A percentile compares a stretch with the other conserved stretches of the same genome.
Conservation (phyloP, 495 filamentous ascomycete species). For the Aspergillus nanangensis region DNA sequence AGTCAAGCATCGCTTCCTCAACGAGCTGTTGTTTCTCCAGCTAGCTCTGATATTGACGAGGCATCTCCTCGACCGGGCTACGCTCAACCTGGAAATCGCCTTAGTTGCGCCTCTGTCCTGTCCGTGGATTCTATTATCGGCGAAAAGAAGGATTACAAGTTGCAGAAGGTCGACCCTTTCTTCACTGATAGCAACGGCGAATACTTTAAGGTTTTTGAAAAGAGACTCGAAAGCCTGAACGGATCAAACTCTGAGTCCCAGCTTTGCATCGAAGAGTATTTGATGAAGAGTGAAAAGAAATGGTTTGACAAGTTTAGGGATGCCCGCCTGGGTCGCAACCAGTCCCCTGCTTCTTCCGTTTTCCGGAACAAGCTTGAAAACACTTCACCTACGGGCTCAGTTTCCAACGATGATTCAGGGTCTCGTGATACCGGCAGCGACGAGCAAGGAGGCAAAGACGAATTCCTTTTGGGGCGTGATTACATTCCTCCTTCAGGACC, state of each 20-base stretch:
- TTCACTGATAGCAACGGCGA: conserved; percentile 66
- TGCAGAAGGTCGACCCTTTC: conserved; percentile 67
- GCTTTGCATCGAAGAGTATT: conserved; percentile 64
- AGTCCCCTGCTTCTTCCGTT: conserved; percentile 41
- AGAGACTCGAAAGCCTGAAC: conserved; percentile 53
- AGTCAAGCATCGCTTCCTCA: conserved; percentile 28
- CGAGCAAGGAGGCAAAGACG: conserved; percentile 27
- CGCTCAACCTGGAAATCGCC: conserved; percentile 31
- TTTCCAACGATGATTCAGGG: conserved; percentile 33
- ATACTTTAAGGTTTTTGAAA: conserved; percentile 57
- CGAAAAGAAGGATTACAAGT: conserved; percentile 57
- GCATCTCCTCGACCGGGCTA: conserved; percentile 31
- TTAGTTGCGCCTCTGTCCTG: conserved; percentile 43
- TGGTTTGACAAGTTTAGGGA: conserved; percentile 63
- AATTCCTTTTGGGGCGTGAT: conserved; percentile 60
- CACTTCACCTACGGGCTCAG: conserved; percentile 29
- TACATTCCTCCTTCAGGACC: conserved; percentile 65
- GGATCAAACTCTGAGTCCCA: conserved; percentile 53
- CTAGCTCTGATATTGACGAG: conserved; percentile 35
- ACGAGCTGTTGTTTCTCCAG: conserved; percentile 20
- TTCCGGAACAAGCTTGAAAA: conserved; percentile 29
- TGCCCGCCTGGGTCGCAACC: conserved; percentile 48
- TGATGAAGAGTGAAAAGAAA: conserved; percentile 65
- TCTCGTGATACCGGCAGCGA: conserved; percentile 35
- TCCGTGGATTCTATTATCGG: conserved; percentile 54